Percentiles rank a stretch among this genome's conserved stretches.
phyloP scores from a whole-genome alignment of 2,329 filamentous ascomycete species.

The Claviceps purpurea region DNA sequence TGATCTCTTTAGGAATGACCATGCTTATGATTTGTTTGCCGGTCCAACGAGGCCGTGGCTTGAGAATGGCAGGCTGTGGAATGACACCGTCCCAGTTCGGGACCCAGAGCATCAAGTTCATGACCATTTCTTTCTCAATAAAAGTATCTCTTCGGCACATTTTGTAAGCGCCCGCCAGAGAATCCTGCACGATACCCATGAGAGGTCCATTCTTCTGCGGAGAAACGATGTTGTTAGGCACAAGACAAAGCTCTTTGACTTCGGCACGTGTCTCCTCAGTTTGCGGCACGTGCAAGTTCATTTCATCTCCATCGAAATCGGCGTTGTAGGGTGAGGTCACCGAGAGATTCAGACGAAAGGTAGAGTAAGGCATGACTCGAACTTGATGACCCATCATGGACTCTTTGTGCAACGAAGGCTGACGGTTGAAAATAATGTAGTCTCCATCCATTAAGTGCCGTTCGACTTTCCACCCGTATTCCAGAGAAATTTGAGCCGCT shows the following conservation, averaged over 20 bases:
- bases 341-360: slow-evolving; percentile 91
- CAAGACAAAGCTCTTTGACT: slow-evolving; percentile 86
- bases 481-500: slow-evolving; percentile 70
- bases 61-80: slow-evolving; percentile 83
- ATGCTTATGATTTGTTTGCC: slow-evolving; percentile 96
- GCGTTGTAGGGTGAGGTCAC: slow-evolving; percentile 99
- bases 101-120: slow-evolving; percentile 96
- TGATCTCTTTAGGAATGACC: slow-evolving; percentile 78
- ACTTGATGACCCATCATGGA: slow-evolving; percentile 99
- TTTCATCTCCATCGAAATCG: slow-evolving; percentile 99
- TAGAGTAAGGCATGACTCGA: slow-evolving; percentile 96
- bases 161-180: slow-evolving; percentile 92
- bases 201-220: slow-evolving; percentile 92
- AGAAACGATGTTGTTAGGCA: slow-evolving; percentile 97
- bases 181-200: slow-evolving; percentile 99
- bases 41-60: slow-evolving; percentile 87
- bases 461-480: slow-evolving; percentile 98
- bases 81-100: slow-evolving; percentile 95
- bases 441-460: slow-evolving; percentile 92
- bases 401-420: slow-evolving; percentile 97
- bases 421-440: slow-evolving; percentile 98
- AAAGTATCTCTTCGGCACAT: slow-evolving; percentile 88
- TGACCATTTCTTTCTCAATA: slow-evolving; percentile 77
- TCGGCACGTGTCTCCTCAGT: slow-evolving; percentile 94
- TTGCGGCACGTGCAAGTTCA: slow-evolving; percentile 99